Conservation (phyloP, 169 alveolate species). For the Sarcocystis neurona region DNA sequence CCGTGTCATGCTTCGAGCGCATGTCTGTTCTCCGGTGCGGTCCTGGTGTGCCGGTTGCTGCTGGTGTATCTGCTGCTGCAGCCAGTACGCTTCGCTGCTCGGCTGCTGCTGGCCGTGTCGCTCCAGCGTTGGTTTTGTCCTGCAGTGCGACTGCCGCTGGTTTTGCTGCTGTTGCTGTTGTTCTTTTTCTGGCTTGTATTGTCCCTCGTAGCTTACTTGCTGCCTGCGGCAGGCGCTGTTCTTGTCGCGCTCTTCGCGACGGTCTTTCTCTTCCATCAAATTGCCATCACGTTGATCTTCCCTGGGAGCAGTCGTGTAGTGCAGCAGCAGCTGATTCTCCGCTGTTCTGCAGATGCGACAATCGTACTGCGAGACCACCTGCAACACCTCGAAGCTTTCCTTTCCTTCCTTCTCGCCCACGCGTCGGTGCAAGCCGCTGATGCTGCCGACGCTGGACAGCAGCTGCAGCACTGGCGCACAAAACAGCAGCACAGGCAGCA, state of each 20-base stretch:
- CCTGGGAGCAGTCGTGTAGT: constrained; percentile 9
- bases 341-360: not conserved
- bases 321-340: constrained; percentile 14
- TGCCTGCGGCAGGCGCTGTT: not conserved
- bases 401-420: constrained; percentile 4
- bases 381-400: not conserved
- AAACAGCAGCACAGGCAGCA: no score
- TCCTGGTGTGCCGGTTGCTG: no score
- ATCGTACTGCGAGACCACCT: not conserved
- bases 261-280: not conserved
- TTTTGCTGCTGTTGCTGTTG: not conserved
- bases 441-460: no score
- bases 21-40: no score
- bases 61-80: not conserved
- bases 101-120: not conserved
- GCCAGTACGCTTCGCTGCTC: not conserved
- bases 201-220: not conserved
- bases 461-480: no score
- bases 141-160: not conserved
- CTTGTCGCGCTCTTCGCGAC: not conserved
- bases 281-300: not conserved
- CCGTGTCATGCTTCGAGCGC: no score
- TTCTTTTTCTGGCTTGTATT: not conserved
- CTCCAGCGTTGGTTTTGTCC: not conserved
- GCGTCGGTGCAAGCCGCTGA: not conserved